Evolutionary conservation across 164 flowering plant genomes (phyloP).

Genomic region (Aristolochia contorta): DNA sequence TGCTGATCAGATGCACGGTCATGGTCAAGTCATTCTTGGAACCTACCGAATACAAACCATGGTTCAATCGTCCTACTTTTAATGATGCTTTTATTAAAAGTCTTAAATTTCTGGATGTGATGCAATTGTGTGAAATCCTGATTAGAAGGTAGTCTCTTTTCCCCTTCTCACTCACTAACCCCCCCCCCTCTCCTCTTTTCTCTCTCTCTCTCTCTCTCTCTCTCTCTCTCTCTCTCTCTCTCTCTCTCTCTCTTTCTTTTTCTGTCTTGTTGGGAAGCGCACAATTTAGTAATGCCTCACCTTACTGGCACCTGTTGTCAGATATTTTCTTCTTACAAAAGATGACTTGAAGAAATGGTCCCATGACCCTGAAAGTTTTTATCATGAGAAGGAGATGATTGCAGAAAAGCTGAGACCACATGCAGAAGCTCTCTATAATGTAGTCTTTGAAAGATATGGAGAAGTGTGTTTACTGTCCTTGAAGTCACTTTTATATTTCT

Average conservation of each 20-base stretch:
- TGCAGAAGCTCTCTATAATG: conserved; percentile 95
- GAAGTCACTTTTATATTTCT: too few relatives aligned
- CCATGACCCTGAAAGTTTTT: conserved; percentile 79
- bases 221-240: too few relatives aligned
- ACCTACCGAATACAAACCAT: conserved; percentile 84
- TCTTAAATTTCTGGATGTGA: conserved; percentile 64
- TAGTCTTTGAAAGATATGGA: conserved; percentile 80
- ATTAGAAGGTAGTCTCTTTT: conserved; percentile 62
- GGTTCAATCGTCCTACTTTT: conserved; percentile 67
- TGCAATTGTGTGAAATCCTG: conserved; percentile 64
- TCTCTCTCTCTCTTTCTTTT: neutral
- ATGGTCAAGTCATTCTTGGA: conserved; percentile 72
- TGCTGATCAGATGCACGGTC: conserved; percentile 85
- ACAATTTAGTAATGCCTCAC: too few relatives aligned
- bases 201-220: too few relatives aligned
- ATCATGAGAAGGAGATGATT: conserved; percentile 97
- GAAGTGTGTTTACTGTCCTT: conserved; percentile 54
- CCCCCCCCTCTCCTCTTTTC: too few relatives aligned
- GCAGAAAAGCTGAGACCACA: conserved; percentile 90
- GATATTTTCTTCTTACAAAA: conserved; percentile 47
- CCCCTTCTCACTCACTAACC: too few relatives aligned
- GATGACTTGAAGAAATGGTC: conserved; percentile 84
- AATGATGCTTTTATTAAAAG: conserved; percentile 60
- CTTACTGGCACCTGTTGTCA: neutral
- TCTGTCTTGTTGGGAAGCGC: neutral